These are phyloP conservation scores for Lathyrus oleraceus DNA, from an alignment of 306 rosid species.

Conservation along the genomic window DNA sequence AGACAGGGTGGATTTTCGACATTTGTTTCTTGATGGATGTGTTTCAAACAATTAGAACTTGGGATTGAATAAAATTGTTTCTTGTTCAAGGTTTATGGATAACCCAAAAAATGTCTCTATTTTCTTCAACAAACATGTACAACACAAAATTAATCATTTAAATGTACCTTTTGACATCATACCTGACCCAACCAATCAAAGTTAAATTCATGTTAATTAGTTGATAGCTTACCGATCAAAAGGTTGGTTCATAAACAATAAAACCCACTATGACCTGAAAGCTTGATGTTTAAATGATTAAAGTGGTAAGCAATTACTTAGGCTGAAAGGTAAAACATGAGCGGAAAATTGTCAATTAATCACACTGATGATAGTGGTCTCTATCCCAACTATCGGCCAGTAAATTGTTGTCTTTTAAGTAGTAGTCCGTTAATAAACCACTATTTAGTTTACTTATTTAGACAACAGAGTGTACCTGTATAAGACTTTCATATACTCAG, in stretches of 20 bases:
- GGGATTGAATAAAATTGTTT: neutral
- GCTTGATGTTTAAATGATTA: slow-evolving; percentile 25
- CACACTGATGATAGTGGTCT: slow-evolving; percentile 28
- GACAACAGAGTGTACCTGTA: slow-evolving; percentile 58
- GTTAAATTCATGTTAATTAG: slow-evolving; percentile 25
- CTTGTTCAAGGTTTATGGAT: slow-evolving; percentile 2
- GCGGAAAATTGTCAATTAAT: slow-evolving; percentile 31
- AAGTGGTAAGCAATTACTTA: slow-evolving; percentile 2
- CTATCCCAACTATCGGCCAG: slow-evolving; percentile 13
- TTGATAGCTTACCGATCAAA: slow-evolving; percentile 40
- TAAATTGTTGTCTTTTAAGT: slow-evolving; percentile 39
- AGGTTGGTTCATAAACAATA: slow-evolving; percentile 36
- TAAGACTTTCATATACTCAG: slow-evolving; percentile 47
- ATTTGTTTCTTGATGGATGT: no score
- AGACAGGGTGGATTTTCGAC: neutral
- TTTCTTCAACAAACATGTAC: neutral
- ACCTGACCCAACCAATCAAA: slow-evolving; percentile 35
- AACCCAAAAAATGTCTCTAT: neutral
- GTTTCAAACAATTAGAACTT: no score
- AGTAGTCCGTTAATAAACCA: slow-evolving; percentile 35
- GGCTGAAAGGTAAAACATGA: slow-evolving; percentile 28
- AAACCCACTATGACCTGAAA: slow-evolving; percentile 22
- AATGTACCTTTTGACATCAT: slow-evolving; percentile 23
- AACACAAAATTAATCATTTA: neutral
- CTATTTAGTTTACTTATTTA: slow-evolving; percentile 48